A percentile compares a stretch with the other conserved stretches of the same genome.
Evolutionary conservation across 352 stramenopile genomes (phyloP).

Genomic region (Globisporangium perplexum): DNA sequence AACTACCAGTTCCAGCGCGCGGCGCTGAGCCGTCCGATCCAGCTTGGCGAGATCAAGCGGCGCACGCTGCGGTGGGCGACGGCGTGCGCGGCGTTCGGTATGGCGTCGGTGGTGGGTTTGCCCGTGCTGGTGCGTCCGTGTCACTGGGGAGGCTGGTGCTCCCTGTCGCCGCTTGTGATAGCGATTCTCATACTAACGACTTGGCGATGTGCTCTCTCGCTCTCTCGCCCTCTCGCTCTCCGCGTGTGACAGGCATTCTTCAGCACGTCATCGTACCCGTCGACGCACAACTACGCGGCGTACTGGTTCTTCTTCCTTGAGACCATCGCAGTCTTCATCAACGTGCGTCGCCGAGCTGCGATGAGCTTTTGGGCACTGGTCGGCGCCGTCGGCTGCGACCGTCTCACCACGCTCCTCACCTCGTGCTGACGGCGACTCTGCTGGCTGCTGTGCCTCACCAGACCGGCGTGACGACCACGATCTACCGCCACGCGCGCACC

Average conservation of each 20-base stretch:
- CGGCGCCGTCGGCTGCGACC: background rate
- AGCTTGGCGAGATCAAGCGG: slow-evolving; percentile 23
- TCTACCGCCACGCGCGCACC: slow-evolving; percentile 16
- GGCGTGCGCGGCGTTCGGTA: slow-evolving; percentile 19
- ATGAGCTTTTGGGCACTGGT: too few species aligned
- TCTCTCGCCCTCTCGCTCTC: background rate
- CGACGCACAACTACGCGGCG: slow-evolving; percentile 46
- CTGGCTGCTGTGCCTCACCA: slow-evolving; percentile 2
- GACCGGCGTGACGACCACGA: slow-evolving; percentile 27
- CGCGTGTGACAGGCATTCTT: slow-evolving; percentile 62
- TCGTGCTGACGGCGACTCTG: background rate
- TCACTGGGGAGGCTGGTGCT: background rate
- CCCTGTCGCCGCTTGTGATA: too few species aligned
- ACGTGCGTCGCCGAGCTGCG: slow-evolving; percentile 23
- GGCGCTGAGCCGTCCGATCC: slow-evolving; percentile 25
- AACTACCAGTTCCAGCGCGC: slow-evolving; percentile 53
- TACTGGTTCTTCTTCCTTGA: slow-evolving; percentile 72
- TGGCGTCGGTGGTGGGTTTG: slow-evolving; percentile 43
- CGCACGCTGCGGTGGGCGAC: slow-evolving; percentile 17
- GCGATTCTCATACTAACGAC: background rate
- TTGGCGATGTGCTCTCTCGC: background rate
- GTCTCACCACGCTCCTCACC: background rate
- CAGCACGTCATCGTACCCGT: slow-evolving; percentile 48
- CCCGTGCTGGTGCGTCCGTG: slow-evolving; percentile 30
- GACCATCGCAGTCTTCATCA: slow-evolving; percentile 47